A percentile compares a stretch with the other conserved stretches of the same genome.
These are phyloP conservation scores for Pascua sp. DNA, from an alignment of 1,284 basidiomycete species.

Conservation along the genomic window DNA sequence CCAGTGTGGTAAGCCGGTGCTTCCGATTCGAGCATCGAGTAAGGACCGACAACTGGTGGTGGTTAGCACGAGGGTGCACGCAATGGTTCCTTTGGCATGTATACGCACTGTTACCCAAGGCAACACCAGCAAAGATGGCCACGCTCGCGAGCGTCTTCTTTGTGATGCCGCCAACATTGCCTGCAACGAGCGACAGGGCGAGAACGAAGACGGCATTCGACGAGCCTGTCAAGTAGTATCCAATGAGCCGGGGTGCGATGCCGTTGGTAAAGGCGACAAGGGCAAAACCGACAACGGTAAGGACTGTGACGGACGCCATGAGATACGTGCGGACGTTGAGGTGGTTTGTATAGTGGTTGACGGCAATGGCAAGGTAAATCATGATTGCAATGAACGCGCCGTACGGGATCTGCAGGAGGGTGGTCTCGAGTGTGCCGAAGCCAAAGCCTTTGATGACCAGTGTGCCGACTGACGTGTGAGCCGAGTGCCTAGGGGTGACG, in stretches of 20 bases:
- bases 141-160: constrained; percentile 46
- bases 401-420: constrained; percentile 44
- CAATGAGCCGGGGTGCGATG: constrained; percentile 16
- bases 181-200: constrained; percentile 49
- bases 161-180: constrained; percentile 52
- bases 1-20: constrained; percentile 49
- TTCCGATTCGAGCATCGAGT: constrained; percentile 45
- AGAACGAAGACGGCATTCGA: constrained; percentile 51
- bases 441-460: constrained; percentile 20
- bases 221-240: constrained; percentile 45
- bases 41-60: constrained; percentile 52
- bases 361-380: constrained; percentile 27
- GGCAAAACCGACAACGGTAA: constrained; percentile 38
- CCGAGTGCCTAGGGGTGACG: no score
- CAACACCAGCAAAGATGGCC: constrained; percentile 32
- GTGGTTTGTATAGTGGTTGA: constrained; percentile 29
- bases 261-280: constrained; percentile 30
- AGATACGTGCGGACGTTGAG: constrained; percentile 25
- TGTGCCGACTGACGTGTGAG: no score
- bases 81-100: background rate
- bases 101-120: constrained; percentile 48
- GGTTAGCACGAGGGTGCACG: no score
- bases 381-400: constrained; percentile 34
- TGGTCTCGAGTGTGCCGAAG: constrained; percentile 29
- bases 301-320: constrained; percentile 21